A percentile compares a stretch with the other conserved stretches of the same genome.
phyloP scores from a whole-genome alignment of 768 basidiomycete species.

The Gelatoporia subvermispora region DNA sequence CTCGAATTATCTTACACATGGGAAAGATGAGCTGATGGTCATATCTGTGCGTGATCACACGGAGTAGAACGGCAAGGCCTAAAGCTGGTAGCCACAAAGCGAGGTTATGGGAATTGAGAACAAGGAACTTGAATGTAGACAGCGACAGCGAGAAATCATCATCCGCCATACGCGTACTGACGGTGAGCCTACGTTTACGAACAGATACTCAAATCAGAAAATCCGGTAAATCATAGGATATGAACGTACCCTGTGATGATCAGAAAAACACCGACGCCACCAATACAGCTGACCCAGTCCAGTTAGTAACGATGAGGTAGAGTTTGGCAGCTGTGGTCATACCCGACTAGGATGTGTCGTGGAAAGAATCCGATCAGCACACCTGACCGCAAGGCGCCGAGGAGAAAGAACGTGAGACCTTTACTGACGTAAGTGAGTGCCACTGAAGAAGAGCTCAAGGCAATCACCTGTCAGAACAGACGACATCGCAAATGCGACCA shows the following conservation, averaged over 20 bases:
- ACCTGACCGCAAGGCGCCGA: slow-evolving; percentile 81
- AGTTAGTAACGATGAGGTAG: neutral
- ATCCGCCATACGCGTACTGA: slow-evolving; percentile 77
- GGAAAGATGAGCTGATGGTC: slow-evolving; percentile 93
- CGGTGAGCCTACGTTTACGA: slow-evolving; percentile 55
- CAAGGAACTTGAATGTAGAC: slow-evolving; percentile 63
- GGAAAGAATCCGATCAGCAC: slow-evolving; percentile 93
- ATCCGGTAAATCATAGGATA: neutral
- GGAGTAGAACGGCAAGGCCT: slow-evolving; percentile 66
- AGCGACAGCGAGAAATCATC: slow-evolving; percentile 68
- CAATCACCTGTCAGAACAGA: slow-evolving; percentile 76
- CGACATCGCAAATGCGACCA: slow-evolving; percentile 83
- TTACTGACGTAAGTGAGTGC: slow-evolving; percentile 6
- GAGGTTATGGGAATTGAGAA: slow-evolving; percentile 57
- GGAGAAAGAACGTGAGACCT: slow-evolving; percentile 81
- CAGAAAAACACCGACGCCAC: slow-evolving; percentile 93
- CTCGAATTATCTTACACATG: slow-evolving; percentile 71
- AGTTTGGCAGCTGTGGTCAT: slow-evolving; percentile 19
- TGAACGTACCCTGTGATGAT: slow-evolving; percentile 76
- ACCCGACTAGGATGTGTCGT: slow-evolving; percentile 94
- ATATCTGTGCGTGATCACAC: slow-evolving; percentile 73
- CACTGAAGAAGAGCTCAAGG: neutral
- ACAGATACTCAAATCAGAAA: neutral
- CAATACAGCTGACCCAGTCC: slow-evolving; percentile 60
- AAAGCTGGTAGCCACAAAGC: slow-evolving; percentile 79